Evolutionary conservation across 192 early-diverging fungal genomes (phyloP).

Genomic region (Diversispora epigaea): DNA sequence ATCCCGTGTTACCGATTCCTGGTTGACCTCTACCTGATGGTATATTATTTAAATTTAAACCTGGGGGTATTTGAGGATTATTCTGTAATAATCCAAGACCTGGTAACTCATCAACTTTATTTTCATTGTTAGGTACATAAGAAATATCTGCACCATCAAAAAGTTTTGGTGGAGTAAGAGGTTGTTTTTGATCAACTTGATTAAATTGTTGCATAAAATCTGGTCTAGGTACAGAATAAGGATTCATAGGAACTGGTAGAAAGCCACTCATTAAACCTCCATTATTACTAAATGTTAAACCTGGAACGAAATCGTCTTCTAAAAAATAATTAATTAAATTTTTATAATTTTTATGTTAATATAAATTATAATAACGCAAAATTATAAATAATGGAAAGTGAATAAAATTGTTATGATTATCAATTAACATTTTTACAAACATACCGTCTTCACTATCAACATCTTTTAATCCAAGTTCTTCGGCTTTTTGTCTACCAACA

Average conservation of each 20-base stretch:
- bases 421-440: too few relatives aligned
- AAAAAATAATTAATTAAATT: not conserved
- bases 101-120: constrained; percentile 1
- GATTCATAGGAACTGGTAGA: not conserved
- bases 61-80: not conserved
- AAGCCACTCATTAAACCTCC: not conserved
- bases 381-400: not conserved
- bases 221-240: not conserved
- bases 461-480: constrained; percentile 46
- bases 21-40: too few relatives aligned
- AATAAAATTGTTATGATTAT: too few relatives aligned
- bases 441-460: constrained; percentile 22
- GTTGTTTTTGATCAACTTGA: not conserved
- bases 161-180: not conserved
- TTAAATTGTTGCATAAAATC: not conserved
- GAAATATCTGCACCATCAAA: not conserved
- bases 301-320: not conserved
- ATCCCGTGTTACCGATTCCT: too few relatives aligned
- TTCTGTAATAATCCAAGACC: not conserved
- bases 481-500: constrained; percentile 50
- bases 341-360: not conserved
- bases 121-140: not conserved
- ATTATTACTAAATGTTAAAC: constrained; percentile 14
- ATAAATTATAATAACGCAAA: not conserved
- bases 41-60: not conserved